Evolutionary conservation across 441 rosid genomes (phyloP).

Genomic region (Corymbia calophylla): DNA sequence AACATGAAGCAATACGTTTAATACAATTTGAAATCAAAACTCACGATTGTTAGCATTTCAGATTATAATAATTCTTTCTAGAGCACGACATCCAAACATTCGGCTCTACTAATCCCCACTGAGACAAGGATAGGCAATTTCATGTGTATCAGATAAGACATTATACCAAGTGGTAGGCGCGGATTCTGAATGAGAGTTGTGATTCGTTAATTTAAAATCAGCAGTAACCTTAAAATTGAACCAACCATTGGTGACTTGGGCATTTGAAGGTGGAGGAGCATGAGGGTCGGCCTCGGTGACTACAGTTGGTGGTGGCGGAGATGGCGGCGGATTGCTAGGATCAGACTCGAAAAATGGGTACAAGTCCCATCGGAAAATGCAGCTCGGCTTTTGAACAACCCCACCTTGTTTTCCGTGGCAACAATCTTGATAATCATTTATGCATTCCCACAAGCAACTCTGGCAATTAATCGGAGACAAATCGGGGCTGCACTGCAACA

Average conservation of each 20-base stretch:
- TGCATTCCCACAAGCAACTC: neutral
- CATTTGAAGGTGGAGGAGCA: neutral
- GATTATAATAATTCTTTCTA: neutral
- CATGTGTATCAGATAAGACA: neutral
- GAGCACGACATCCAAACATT: neutral
- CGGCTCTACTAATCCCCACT: neutral
- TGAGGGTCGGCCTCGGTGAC: neutral
- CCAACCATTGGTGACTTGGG: neutral
- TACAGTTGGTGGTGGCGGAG: neutral
- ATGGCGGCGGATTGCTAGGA: neutral
- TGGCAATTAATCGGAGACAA: neutral
- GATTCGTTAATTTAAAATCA: neutral
- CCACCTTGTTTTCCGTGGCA: neutral
- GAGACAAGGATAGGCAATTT: neutral
- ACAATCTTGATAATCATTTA: neutral
- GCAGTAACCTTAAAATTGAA: fast-evolving
- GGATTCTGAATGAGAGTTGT: neutral
- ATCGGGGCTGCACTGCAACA: neutral
- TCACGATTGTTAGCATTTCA: neutral
- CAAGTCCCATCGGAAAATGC: neutral
- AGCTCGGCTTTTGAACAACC: neutral
- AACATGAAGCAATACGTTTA: neutral
- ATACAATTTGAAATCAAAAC: neutral
- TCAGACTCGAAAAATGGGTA: neutral
- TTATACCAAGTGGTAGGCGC: neutral